Evolutionary conservation across 2,329 filamentous ascomycete species (phyloP).

Genomic region (Epichloe sylvatica): DNA sequence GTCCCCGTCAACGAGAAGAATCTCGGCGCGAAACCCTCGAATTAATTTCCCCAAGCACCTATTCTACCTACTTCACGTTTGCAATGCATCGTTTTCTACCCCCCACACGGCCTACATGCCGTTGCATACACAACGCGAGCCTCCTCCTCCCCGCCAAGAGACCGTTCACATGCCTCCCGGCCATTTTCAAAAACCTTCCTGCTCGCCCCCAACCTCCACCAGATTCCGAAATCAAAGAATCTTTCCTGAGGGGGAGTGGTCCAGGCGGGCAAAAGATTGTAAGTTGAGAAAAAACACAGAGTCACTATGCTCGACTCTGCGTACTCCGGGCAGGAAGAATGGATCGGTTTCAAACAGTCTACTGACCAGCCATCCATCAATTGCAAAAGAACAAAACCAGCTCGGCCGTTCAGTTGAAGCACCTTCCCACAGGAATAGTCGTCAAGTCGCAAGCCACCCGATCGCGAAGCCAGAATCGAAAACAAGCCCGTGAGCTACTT

Average conservation of each 20-base stretch:
- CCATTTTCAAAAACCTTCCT: conserved; percentile 43
- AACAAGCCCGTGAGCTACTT: conserved; percentile 64
- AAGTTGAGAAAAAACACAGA: conserved; percentile 11
- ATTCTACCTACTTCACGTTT: not conserved
- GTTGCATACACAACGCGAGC: not conserved
- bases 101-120: not conserved
- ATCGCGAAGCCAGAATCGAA: conserved; percentile 74
- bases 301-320: too few species aligned
- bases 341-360: not conserved
- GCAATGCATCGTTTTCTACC: conserved; percentile 1
- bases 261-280: conserved; percentile 95
- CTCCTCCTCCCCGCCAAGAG: not conserved
- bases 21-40: not conserved
- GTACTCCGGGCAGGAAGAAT: too few species aligned
- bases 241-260: conserved; percentile 79
- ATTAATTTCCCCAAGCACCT: not conserved
- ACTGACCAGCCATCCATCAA: not conserved
- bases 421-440: conserved; percentile 79
- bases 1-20: too few species aligned
- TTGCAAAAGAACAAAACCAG: conserved; percentile 73
- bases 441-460: conserved; percentile 90
- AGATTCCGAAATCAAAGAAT: conserved; percentile 68
- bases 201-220: conserved; percentile 58
- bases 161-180: conserved; percentile 20
- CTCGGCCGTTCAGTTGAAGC: conserved; percentile 84